These are phyloP conservation scores for Candida pseudoviswanathii DNA, from an alignment of 1,139 yeast species.

Conservation along the genomic window DNA sequence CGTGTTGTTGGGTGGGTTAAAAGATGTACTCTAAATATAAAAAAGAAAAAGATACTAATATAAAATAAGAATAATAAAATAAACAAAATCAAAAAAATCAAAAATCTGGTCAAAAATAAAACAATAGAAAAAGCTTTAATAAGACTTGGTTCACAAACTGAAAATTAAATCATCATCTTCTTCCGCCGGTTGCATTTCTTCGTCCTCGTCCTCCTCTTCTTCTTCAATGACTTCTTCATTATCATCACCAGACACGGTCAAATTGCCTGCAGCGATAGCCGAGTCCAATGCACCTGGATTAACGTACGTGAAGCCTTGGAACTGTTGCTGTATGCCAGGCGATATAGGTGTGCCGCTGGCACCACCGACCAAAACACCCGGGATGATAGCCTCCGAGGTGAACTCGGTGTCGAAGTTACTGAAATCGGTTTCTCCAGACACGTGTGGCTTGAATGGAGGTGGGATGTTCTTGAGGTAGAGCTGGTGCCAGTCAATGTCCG, in stretches of 20 bases:
- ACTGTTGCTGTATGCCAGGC: slow-evolving; percentile 94
- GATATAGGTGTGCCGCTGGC: slow-evolving; percentile 81
- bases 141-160: slow-evolving; percentile 1
- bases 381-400: slow-evolving; percentile 77
- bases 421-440: slow-evolving; percentile 87
- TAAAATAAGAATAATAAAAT: neutral
- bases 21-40: neutral
- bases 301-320: slow-evolving; percentile 93
- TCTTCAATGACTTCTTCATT: slow-evolving; percentile 4
- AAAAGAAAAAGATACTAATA: neutral
- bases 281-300: slow-evolving; percentile 34
- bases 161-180: slow-evolving; percentile 6
- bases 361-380: slow-evolving; percentile 62
- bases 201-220: slow-evolving; percentile 2
- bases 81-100: neutral
- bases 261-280: slow-evolving; percentile 2
- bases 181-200: slow-evolving; percentile 3
- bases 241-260: neutral
- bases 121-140: neutral
- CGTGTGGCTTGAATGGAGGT: slow-evolving; percentile 96
- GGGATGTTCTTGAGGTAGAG: slow-evolving; percentile 82
- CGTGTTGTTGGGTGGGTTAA: too few relatives aligned
- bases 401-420: slow-evolving; percentile 97
- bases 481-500: slow-evolving; percentile 87
- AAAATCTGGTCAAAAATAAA: neutral